Conservation (phyloP, 805 yeast species). For the Suhomyces sp. region DNA sequence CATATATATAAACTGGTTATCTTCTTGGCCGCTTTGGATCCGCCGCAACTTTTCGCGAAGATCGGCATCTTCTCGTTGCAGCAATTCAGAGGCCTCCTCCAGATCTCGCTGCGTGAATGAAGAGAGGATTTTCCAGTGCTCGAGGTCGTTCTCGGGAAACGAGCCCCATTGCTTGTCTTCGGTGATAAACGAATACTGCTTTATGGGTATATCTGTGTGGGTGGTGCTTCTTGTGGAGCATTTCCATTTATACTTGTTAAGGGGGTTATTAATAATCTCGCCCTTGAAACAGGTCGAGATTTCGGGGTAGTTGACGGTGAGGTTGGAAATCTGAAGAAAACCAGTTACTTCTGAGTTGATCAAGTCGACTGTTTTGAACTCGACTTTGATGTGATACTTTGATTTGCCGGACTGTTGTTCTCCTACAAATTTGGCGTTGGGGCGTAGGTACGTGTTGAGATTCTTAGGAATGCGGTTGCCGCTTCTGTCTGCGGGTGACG, state of each 20-base stretch:
- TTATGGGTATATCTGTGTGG: conserved; percentile 12
- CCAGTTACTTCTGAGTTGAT: conserved; percentile 47
- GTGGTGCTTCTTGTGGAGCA: conserved; percentile 5
- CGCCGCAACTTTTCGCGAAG: conserved; percentile 24
- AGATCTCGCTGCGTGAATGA: conserved; percentile 48
- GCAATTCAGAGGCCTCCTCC: neutral
- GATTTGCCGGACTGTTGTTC: conserved; percentile 67
- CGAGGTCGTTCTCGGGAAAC: conserved; percentile 42
- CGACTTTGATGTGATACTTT: conserved; percentile 65
- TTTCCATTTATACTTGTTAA: conserved; percentile 23
- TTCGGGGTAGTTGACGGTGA: conserved; percentile 59
- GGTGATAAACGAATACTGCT: conserved; percentile 53
- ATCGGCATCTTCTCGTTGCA: conserved; percentile 11
- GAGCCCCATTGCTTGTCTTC: conserved; percentile 58
- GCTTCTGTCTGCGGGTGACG: neutral
- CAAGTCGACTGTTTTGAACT: conserved; percentile 67
- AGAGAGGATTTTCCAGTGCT: conserved; percentile 49
- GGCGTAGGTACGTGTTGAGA: conserved; percentile 46
- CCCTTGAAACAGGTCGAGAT: conserved; percentile 72
- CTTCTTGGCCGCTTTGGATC: conserved; percentile 31
- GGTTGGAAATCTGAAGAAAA: conserved; percentile 61
- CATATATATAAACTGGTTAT: conserved; percentile 60
- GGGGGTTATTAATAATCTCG: conserved; percentile 59
- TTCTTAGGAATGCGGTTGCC: neutral
- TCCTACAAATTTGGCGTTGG: conserved; percentile 63